Percentiles rank a stretch among this genome's conserved stretches.
These are phyloP conservation scores for Ilex asprella DNA, from an alignment of 257 asterid genomes.

Conservation along the genomic window DNA sequence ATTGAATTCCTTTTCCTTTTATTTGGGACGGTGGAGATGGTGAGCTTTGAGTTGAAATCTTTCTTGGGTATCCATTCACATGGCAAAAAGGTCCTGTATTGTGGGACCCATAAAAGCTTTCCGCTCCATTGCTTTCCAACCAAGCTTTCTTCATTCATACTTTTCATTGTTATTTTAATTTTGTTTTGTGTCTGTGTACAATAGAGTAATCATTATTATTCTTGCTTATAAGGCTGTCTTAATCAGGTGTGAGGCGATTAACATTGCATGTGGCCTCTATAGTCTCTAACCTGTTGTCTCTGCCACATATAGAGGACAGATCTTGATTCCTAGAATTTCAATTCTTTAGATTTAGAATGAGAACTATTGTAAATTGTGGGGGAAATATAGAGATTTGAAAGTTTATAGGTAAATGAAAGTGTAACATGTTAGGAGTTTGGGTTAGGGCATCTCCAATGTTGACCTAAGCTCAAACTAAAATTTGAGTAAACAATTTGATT, in stretches of 20 bases:
- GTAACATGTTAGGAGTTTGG: too few species aligned
- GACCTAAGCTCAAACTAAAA: too few species aligned
- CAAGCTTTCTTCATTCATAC: conserved; percentile 31
- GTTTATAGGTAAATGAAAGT: too few species aligned
- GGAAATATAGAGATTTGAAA: too few species aligned
- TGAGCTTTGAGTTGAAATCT: conserved; percentile 33
- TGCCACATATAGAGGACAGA: too few species aligned
- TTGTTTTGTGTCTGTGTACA: not conserved
- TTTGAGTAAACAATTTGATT: too few species aligned
- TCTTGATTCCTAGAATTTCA: too few species aligned
- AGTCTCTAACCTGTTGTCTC: too few species aligned
- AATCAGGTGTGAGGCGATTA: not conserved
- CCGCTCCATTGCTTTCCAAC: conserved; percentile 44
- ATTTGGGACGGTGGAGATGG: conserved; percentile 33
- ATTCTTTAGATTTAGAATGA: too few species aligned
- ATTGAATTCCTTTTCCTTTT: conserved; percentile 5
- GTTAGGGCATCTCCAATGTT: too few species aligned
- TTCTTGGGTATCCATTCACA: conserved; percentile 39
- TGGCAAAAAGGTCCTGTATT: conserved; percentile 29
- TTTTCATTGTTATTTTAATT: conserved; percentile 1
- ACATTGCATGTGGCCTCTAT: too few species aligned
- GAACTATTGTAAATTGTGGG: too few species aligned
- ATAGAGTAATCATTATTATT: not conserved
- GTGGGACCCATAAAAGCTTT: conserved; percentile 32
- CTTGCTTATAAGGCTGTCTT: not conserved